phyloP scores from a whole-genome alignment of 2,329 filamentous ascomycete genomes.

The Chaetomium sp. region DNA sequence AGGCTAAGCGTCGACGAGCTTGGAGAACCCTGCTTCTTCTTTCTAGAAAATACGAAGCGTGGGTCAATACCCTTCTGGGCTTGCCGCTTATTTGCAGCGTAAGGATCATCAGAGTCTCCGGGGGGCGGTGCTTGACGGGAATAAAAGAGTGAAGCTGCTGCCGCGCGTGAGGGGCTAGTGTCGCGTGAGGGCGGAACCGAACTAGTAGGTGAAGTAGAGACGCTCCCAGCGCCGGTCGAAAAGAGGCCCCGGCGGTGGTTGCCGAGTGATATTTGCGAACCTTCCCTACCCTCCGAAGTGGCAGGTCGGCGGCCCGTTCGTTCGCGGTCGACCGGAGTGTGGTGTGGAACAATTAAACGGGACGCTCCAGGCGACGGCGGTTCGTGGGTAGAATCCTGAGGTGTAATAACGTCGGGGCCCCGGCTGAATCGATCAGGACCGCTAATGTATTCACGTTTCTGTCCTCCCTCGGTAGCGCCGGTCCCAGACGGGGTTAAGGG shows the following conservation, averaged over 20 bases:
- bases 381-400: constrained; percentile 59
- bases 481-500: constrained; percentile 83
- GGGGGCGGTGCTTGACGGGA: constrained; percentile 71
- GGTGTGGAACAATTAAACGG: constrained; percentile 36
- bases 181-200: constrained; percentile 55
- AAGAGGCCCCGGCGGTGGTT: constrained; percentile 51
- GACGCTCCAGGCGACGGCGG: constrained; percentile 36
- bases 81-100: constrained; percentile 72
- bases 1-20: constrained; percentile 46
- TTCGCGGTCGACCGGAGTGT: constrained; percentile 33
- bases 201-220: constrained; percentile 34
- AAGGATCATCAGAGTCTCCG: constrained; percentile 77
- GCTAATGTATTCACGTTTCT: constrained; percentile 21
- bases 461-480: constrained; percentile 35
- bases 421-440: constrained; percentile 17
- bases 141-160: constrained; percentile 57
- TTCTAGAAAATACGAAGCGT: constrained; percentile 75
- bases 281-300: constrained; percentile 30
- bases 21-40: constrained; percentile 59
- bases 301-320: constrained; percentile 34
- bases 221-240: constrained; percentile 35
- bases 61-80: constrained; percentile 66
- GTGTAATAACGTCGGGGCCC: constrained; percentile 48
- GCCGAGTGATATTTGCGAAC: constrained; percentile 18
- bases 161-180: constrained; percentile 56